These are phyloP conservation scores for Venturia asperata DNA, from an alignment of 2,329 filamentous ascomycete genomes.

Conservation along the genomic window DNA sequence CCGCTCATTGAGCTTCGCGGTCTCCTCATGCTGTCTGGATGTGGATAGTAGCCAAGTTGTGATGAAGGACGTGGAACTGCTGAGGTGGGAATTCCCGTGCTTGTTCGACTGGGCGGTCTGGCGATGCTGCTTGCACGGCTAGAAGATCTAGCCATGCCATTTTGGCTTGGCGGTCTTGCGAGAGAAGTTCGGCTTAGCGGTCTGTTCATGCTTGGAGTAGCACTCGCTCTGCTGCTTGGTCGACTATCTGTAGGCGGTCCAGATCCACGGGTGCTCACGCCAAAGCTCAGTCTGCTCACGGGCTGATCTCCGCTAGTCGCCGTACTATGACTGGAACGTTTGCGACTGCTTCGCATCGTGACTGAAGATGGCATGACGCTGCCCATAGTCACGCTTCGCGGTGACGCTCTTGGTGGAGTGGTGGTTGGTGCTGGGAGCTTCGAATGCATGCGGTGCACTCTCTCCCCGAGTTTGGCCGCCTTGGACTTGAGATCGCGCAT, in stretches of 20 bases:
- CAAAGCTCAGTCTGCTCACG: slow-evolving; percentile 45
- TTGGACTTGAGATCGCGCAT: slow-evolving; percentile 91
- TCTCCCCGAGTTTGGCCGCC: slow-evolving; percentile 92
- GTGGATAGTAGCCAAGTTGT: slow-evolving; percentile 44
- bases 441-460: slow-evolving; percentile 84
- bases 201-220: slow-evolving; percentile 38
- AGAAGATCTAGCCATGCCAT: not conserved
- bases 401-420: slow-evolving; percentile 76
- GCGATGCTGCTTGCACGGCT: slow-evolving; percentile 27
- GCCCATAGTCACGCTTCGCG: slow-evolving; percentile 48
- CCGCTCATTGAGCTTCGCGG: slow-evolving; percentile 66
- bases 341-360: slow-evolving; percentile 58
- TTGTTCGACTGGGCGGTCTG: slow-evolving; percentile 59
- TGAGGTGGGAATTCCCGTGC: slow-evolving; percentile 32
- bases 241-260: slow-evolving; percentile 41
- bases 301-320: slow-evolving; percentile 24
- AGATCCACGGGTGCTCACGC: slow-evolving; percentile 27
- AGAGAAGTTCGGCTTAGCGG: slow-evolving; percentile 14
- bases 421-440: slow-evolving; percentile 76
- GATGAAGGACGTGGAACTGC: slow-evolving; percentile 48
- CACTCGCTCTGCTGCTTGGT: slow-evolving; percentile 66
- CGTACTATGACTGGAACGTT: slow-evolving; percentile 55
- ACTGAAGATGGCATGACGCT: slow-evolving; percentile 48
- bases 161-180: slow-evolving; percentile 13
- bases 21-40: slow-evolving; percentile 35